These are phyloP conservation scores for Mycosphaerella sp. DNA, from an alignment of 2,329 filamentous ascomycete species.

Conservation along the genomic window DNA sequence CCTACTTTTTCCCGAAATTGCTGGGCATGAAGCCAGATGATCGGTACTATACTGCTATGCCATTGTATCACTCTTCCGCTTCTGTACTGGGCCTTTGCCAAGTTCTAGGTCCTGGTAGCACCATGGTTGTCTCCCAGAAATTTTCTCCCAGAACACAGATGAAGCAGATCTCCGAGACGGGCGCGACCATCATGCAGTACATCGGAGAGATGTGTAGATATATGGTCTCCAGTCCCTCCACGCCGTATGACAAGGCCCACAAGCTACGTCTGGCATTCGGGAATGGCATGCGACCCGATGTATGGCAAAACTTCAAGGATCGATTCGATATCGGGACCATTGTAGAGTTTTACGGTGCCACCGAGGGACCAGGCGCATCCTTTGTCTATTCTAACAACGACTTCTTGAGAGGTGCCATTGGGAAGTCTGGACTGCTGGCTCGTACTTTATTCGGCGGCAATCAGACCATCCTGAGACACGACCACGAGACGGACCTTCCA, in stretches of 20 bases:
- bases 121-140: slow-evolving; percentile 65
- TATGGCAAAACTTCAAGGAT: slow-evolving; percentile 72
- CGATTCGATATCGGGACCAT: slow-evolving; percentile 48
- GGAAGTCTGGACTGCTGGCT: slow-evolving; percentile 60
- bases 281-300: slow-evolving; percentile 75
- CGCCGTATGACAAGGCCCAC: slow-evolving; percentile 65
- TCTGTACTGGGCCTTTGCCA: slow-evolving; percentile 61
- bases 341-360: slow-evolving; percentile 37
- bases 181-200: slow-evolving; percentile 75
- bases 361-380: slow-evolving; percentile 54
- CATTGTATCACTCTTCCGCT: slow-evolving; percentile 79
- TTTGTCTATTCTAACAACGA: slow-evolving; percentile 71
- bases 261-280: slow-evolving; percentile 69
- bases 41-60: slow-evolving; percentile 85
- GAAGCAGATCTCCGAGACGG: slow-evolving; percentile 62
- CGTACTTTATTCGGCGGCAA: slow-evolving; percentile 47
- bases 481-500: slow-evolving; percentile 63
- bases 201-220: slow-evolving; percentile 85
- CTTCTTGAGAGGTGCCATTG: slow-evolving; percentile 69
- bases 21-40: slow-evolving; percentile 63
- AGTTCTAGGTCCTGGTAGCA: slow-evolving; percentile 49
- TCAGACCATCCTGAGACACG: slow-evolving; percentile 60
- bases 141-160: slow-evolving; percentile 75
- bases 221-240: slow-evolving; percentile 59
- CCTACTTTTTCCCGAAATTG: slow-evolving; percentile 23